Evolutionary conservation across 768 basidiomycete genomes (phyloP), one percentile per base, ranked within the genome.

Genomic region (Mycena crocata): DNA sequence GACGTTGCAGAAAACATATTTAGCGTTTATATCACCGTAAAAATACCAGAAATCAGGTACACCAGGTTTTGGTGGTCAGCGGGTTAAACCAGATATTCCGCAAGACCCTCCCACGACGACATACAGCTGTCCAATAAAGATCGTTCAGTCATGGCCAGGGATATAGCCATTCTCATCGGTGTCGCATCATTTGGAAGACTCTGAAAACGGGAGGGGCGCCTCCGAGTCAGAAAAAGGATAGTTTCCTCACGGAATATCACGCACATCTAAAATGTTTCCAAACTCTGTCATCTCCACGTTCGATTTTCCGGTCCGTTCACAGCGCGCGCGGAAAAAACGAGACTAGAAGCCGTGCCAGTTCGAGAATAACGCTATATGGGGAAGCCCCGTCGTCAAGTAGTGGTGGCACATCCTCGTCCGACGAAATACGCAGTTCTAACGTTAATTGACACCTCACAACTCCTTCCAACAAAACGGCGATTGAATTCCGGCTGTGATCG

Each of bases 41-140:
- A 23, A 48, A 49, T 37, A 56, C 21, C 44, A 14, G 40, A 44
- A 63, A 48, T 40, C 56, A 57, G 55, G 63, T 59, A 59, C 63
- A 31, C 8, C 21, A 31, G 24, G n/a, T n/a, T n/a, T n/a, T n/a
- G 6, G 26, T 19, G 37, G 31, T 52, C 23, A 23, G 14, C 13
- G 49, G 59, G 37, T 66, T 58, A 66, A 23, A 39, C 60, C 44
- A 55, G 56, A 48, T 9, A 24, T 5, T 62, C 56, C 14, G 37
- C 49, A 46, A 64, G 32, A 19, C 37, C 79, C 21, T 65, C 76
- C 89, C 85, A 89, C 32, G 74, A 69, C 45, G 81, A 78, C 50
- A 77, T 74, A 68, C 88, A 88, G 63, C 84, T 83, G 60, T 88
- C 83, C 64, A 90, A 76, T 40, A 90, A 77, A 5, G 88, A 87